Conservation (phyloP, 805 yeast genomes). For the Candida parachauliodes region DNA sequence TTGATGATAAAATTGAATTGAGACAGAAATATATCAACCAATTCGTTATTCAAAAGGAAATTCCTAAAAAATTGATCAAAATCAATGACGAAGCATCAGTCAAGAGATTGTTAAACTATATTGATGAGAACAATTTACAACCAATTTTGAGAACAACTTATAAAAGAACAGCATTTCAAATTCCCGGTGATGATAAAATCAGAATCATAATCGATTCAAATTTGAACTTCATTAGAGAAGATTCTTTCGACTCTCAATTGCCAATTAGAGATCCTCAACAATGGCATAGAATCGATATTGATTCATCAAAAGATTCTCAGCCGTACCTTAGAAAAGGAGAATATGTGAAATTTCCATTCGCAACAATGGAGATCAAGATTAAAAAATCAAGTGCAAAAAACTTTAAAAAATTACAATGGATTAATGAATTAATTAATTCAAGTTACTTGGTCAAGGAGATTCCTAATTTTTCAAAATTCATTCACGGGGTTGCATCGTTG, state of each 20-base stretch:
- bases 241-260: slow-evolving; percentile 73
- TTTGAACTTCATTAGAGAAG: slow-evolving; percentile 84
- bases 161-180: slow-evolving; percentile 94
- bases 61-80: slow-evolving; percentile 46
- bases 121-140: slow-evolving; percentile 62
- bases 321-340: slow-evolving; percentile 82
- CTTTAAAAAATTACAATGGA: slow-evolving; percentile 61
- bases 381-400: slow-evolving; percentile 30
- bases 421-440: slow-evolving; percentile 70
- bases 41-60: slow-evolving; percentile 55
- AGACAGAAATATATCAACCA: slow-evolving; percentile 81
- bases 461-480: slow-evolving; percentile 87
- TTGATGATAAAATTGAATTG: slow-evolving; percentile 61
- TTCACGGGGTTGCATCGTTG: slow-evolving; percentile 88
- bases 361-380: slow-evolving; percentile 83
- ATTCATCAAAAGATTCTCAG: slow-evolving; percentile 65
- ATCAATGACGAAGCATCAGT: slow-evolving; percentile 56
- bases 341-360: slow-evolving; percentile 74
- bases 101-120: slow-evolving; percentile 55
- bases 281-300: slow-evolving; percentile 94
- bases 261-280: slow-evolving; percentile 85
- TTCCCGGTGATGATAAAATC: slow-evolving; percentile 94
- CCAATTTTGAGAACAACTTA: slow-evolving; percentile 85
- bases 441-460: slow-evolving; percentile 88
- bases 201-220: slow-evolving; percentile 90